Base-by-base conservation (phyloP, 306 rosid species). In the Argentina anserina region DNA sequence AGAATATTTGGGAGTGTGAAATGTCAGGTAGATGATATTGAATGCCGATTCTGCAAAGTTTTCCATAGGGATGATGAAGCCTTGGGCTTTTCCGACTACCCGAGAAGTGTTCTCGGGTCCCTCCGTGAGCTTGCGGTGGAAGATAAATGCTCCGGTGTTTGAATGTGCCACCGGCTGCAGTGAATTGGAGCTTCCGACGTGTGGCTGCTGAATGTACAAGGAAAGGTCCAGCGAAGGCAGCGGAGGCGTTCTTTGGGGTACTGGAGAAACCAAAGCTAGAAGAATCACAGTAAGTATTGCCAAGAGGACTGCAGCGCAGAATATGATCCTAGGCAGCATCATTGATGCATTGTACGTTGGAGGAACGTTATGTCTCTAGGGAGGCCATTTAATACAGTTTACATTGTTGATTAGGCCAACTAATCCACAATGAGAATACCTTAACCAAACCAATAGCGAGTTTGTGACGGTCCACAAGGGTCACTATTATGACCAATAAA, bases 151-250 rank as follows among this genome's bases (percentile, higher is more conserved):
- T 33, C 76, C 89, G 0, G 81, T 66, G 25, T 80, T 80, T 7
- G 78, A 37, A 34, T 53, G 70, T 0, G 70, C 42, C 2, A 49
- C 76, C 0, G 71, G 76, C 6, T 79, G 67, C 3, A 17, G 85
- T 23, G 78, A 20, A 21, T 58, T 73, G 21, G 81, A 74, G 79
- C 72, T 53, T 74, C 70, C 26, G 37, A 47, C 55, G 9, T 65
- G 86, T 59, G 90, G 87, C 39, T 86, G 88, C 82, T 91, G 97
- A 64, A 93, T 82, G 87, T 91, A 93, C 58, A 93, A 55, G 49
- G 98, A 89, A 5, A 93, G 74, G 79, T 80, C 94, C 43, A 88
- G 71, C 92, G 88, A 81, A 1, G 90, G 81, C 13, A 79, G 84
- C 6, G 75, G 49, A 9, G 63, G 66, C 69, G 79, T 84, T 31